Evolutionary conservation across 2,329 filamentous ascomycete genomes (phyloP).

Genomic region (Teratosphaeria nubilosa): DNA sequence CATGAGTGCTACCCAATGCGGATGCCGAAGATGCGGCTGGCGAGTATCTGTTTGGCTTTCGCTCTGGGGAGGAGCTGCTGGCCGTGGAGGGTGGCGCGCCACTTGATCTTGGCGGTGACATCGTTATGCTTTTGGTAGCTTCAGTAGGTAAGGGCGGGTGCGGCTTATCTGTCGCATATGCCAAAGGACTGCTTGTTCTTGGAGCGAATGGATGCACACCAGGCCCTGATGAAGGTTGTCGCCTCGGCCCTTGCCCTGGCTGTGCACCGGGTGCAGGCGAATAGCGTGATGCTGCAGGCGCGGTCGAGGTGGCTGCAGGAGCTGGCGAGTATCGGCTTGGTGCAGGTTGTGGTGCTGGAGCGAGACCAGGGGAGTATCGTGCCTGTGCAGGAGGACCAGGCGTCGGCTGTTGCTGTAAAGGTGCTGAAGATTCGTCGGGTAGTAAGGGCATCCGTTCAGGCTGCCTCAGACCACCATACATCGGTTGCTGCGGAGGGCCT

Average conservation of each 20-base stretch:
- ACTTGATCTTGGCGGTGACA: conserved; percentile 30
- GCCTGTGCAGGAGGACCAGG: conserved; percentile 10
- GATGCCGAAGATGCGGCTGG: background rate
- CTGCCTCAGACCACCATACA: conserved; percentile 26
- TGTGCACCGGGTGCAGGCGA: conserved; percentile 45
- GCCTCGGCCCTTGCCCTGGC: conserved; percentile 27
- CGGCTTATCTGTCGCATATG: conserved; percentile 33
- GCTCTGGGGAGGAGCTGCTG: conserved; percentile 1
- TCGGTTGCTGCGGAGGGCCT: conserved; percentile 11
- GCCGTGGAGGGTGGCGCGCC: conserved; percentile 7
- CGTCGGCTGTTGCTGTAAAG: conserved; percentile 17
- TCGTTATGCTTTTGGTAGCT: conserved; percentile 9
- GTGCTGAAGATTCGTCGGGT: conserved; percentile 23
- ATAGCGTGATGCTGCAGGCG: conserved; percentile 39
- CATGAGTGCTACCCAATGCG: background rate
- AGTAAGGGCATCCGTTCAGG: conserved; percentile 32
- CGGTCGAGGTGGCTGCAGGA: conserved; percentile 28
- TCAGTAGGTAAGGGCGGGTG: conserved; percentile 18
- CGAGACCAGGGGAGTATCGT: conserved; percentile 15
- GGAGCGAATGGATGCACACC: conserved; percentile 43
- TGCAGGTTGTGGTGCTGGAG: conserved; percentile 15
- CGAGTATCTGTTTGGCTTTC: conserved; percentile 2
- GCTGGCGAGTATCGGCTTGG: conserved; percentile 26
- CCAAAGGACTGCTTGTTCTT: conserved; percentile 55
- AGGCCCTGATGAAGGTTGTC: conserved; percentile 14